Evolutionary conservation across 768 basidiomycete genomes (phyloP).

Genomic region (Boletus rufocinnamomeus): DNA sequence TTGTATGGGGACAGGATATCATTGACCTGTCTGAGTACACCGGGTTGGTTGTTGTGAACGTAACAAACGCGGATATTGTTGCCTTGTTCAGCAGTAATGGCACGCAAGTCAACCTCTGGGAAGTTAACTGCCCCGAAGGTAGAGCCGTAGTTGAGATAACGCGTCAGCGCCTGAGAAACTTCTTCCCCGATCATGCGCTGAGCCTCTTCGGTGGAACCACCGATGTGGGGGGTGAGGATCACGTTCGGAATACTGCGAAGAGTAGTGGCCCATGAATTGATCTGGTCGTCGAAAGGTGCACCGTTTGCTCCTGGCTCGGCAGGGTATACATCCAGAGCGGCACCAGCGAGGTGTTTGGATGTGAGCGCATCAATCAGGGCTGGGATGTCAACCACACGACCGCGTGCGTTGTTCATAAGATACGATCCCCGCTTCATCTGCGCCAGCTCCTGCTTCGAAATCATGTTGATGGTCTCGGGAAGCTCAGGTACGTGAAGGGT

Average conservation of each 20-base stretch:
- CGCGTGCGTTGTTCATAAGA: conserved; percentile 97
- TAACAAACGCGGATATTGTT: conserved; percentile 88
- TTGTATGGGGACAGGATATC: conserved; percentile 93
- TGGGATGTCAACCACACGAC: conserved; percentile 92
- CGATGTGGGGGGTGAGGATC: conserved; percentile 97
- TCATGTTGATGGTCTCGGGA: conserved; percentile 95
- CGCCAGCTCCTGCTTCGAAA: conserved; percentile 71
- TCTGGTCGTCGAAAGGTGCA: conserved; percentile 80
- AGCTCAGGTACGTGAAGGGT: conserved; percentile 96
- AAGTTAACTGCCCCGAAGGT: conserved; percentile 96
- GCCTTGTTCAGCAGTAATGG: conserved; percentile 82
- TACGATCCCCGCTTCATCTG: conserved; percentile 95
- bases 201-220: conserved; percentile 98
- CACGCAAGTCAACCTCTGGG: conserved; percentile 95
- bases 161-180: conserved; percentile 78
- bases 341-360: conserved; percentile 86
- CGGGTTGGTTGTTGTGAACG: conserved; percentile 93
- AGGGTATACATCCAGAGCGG: conserved; percentile 92
- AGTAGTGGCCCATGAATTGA: conserved; percentile 81
- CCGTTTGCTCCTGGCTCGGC: conserved; percentile 92
- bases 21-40: conserved; percentile 94
- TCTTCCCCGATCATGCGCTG: conserved; percentile 97
- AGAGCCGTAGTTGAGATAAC: conserved; percentile 92
- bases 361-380: conserved; percentile 80
- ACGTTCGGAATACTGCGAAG: conserved; percentile 83